phyloP scores from a whole-genome alignment of 2,329 filamentous ascomycete species.

The Paracoccidioides brasiliensis region DNA sequence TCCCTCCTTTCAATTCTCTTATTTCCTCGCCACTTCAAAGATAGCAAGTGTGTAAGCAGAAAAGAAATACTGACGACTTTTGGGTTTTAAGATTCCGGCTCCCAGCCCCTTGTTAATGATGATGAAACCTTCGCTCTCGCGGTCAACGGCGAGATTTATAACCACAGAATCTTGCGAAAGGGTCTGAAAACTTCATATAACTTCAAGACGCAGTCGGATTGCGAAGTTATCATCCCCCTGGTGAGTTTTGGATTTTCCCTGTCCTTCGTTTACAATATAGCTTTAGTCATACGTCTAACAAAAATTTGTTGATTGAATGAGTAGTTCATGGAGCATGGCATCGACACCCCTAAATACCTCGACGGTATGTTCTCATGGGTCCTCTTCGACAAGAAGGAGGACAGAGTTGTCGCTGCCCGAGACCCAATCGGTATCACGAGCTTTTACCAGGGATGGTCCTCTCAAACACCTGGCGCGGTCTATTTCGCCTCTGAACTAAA shows the following conservation, averaged over 20 bases:
- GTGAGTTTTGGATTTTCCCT: conserved; percentile 38
- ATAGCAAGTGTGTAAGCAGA: not conserved
- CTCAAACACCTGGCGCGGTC: conserved; percentile 64
- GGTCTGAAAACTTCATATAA: conserved; percentile 69
- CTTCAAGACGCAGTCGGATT: conserved; percentile 98
- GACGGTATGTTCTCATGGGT: conserved; percentile 99
- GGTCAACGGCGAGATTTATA: conserved; percentile 99
- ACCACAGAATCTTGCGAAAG: conserved; percentile 92
- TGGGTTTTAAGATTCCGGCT: conserved; percentile 61
- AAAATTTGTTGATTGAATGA: not conserved
- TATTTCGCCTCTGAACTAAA: conserved; percentile 98
- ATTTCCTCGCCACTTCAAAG: too few relatives aligned
- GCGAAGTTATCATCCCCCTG: conserved; percentile 96
- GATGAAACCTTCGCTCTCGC: conserved; percentile 80
- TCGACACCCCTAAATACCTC: conserved; percentile 83
- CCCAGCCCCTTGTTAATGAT: conserved; percentile 86
- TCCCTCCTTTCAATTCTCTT: too few relatives aligned
- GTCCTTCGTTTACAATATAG: not conserved
- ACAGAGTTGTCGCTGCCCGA: conserved; percentile 84
- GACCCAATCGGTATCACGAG: conserved; percentile 96
- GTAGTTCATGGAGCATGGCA: conserved; percentile 81
- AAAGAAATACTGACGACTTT: conserved; percentile 1
- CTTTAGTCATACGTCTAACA: not conserved
- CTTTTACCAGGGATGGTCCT: conserved; percentile 90
- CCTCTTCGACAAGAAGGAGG: conserved; percentile 86